Base-by-base conservation (phyloP, 331 rosid genomes). In the Pyrus hybrid region DNA sequence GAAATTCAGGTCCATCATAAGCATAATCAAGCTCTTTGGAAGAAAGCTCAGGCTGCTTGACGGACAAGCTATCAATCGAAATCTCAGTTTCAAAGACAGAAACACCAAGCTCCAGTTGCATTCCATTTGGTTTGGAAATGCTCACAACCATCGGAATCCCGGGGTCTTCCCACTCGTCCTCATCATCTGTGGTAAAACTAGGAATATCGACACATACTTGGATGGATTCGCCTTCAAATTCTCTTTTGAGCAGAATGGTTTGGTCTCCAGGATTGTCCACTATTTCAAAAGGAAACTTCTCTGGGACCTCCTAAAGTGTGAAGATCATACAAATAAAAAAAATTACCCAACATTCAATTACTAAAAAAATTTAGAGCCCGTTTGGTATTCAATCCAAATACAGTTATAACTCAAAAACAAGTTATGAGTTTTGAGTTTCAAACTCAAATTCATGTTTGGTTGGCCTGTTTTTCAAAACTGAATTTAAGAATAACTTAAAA, bases 1-100 rank as follows among this genome's bases (percentile, higher is more conserved):
- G 32, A 84, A 93, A 89, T 35, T 86, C 95, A 12, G 99, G 97
- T 35, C 99, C 99, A 83, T 94, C 99, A 2, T 94, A 92, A 47
- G 85, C 78, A 2, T 94, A 92, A 47, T 84, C 77, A 76, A 83
- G 75, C 79, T 80, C 72, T 4, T 92, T 95, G 28, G 86, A 91
- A 21, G 88, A 78, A 30, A 60, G 81, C 30, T 81, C 94, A 0
- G 91, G 72, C 51, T 85, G 80, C 85, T 80, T 88, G 66, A 94
- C 35, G 6, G 90, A 87, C 82, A 94, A 81, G 85, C 90, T 85
- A 79, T 92, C 99, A 3, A 92, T 88, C 32, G 84, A 33, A 83
- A 91, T 70, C 85, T 92, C 96, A 64, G 82, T 85, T 0, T 91
- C 85, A 67, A 77, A 90, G 66, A 92, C 97, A 30, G 96, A 87